Conservation (phyloP, 2,329 filamentous ascomycete genomes). For the Neonectria coccinea region DNA sequence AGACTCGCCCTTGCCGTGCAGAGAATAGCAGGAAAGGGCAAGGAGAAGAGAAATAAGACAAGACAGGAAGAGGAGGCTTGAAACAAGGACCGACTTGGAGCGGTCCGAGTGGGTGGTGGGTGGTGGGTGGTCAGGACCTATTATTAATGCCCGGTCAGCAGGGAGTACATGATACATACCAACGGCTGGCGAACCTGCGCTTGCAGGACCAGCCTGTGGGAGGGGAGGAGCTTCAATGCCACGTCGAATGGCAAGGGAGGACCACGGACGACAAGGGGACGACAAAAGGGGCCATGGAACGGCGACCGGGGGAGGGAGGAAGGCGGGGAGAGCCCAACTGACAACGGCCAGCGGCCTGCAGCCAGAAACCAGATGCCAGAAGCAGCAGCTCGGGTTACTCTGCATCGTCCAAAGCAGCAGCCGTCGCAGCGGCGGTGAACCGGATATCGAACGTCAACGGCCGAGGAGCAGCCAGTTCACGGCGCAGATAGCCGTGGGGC, state of each 20-base stretch:
- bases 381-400: constrained; percentile 35
- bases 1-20: constrained; percentile 41
- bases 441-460: constrained; percentile 18
- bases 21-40: constrained; percentile 34
- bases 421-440: constrained; percentile 41
- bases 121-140: constrained; percentile 40
- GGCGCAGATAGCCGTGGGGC: constrained; percentile 25
- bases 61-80: constrained; percentile 40
- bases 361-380: constrained; percentile 21
- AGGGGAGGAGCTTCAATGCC: constrained; percentile 43
- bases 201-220: constrained; percentile 42
- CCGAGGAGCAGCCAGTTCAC: constrained; percentile 26
- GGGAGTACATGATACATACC: constrained; percentile 43
- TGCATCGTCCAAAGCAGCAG: constrained; percentile 29
- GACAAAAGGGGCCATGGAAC: constrained; percentile 35
- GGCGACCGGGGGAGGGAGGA: constrained; percentile 35
- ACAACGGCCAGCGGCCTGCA: neutral
- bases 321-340: constrained; percentile 22
- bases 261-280: constrained; percentile 38
- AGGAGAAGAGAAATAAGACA: constrained; percentile 33
- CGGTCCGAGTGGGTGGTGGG: constrained; percentile 35
- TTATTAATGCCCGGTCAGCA: constrained; percentile 47
- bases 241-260: constrained; percentile 45
- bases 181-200: constrained; percentile 37
- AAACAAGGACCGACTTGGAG: constrained; percentile 44